Percentiles rank a stretch among this genome's conserved stretches.
phyloP scores from a whole-genome alignment of 2,329 filamentous ascomycete genomes.

The Microascus cirrosus region DNA sequence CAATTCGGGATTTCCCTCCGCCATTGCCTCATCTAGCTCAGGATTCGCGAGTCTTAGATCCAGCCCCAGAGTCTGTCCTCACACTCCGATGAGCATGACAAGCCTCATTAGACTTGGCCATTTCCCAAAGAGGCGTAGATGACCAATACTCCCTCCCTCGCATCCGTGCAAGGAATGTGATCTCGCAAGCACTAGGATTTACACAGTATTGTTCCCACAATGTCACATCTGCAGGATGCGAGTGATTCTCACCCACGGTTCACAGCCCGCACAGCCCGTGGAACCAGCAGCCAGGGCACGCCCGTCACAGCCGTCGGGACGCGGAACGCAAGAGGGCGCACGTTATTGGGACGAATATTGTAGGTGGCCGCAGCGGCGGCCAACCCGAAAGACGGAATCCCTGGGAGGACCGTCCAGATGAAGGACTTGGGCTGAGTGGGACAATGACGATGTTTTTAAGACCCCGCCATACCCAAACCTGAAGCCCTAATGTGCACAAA shows the following conservation, averaged over 20 bases:
- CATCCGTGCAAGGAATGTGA: not conserved
- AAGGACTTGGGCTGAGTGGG: not conserved
- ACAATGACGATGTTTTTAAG: not conserved
- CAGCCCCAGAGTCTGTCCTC: no score
- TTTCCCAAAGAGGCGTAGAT: not conserved
- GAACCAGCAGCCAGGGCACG: not conserved
- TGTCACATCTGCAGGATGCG: not conserved
- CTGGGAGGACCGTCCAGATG: not conserved
- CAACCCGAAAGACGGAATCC: not conserved
- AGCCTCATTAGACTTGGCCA: no score
- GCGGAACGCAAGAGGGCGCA: not conserved
- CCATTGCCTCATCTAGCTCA: not conserved
- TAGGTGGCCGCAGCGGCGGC: not conserved
- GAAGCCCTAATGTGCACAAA: not conserved
- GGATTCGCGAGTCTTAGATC: not conserved
- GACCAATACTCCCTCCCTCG: not conserved
- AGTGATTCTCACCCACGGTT: not conserved
- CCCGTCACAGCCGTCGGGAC: not conserved
- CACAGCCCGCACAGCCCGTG: not conserved
- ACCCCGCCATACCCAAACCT: not conserved
- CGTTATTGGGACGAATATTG: not conserved
- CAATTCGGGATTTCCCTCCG: not conserved
- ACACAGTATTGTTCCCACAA: not conserved
- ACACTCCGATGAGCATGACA: no score
- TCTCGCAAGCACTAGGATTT: not conserved